Conservation (phyloP, 805 yeast species). For the Cephaloascus fragrans region DNA sequence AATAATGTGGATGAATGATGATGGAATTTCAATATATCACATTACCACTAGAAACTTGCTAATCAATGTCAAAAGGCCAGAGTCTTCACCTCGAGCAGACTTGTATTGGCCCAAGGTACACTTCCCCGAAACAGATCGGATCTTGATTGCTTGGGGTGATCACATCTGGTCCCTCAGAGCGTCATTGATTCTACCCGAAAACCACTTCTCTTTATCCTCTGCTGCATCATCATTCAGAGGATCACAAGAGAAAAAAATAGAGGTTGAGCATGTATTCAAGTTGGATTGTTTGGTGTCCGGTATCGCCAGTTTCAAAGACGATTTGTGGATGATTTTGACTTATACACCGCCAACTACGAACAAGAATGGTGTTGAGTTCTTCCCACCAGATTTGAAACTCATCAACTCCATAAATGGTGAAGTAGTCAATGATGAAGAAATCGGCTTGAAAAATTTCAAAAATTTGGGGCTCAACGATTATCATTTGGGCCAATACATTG, state of each 20-base stretch:
- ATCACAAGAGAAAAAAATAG: constrained; percentile 30
- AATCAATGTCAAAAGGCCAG: constrained; percentile 45
- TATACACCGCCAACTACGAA: constrained; percentile 29
- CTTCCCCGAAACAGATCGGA: constrained; percentile 52
- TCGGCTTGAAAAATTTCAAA: constrained; percentile 48
- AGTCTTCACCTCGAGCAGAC: constrained; percentile 55
- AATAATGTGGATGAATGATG: constrained; percentile 75
- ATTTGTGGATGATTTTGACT: constrained; percentile 52
- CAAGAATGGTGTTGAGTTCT: constrained; percentile 13
- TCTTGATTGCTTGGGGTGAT: constrained; percentile 77
- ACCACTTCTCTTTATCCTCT: constrained; percentile 36
- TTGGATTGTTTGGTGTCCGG: constrained; percentile 63
- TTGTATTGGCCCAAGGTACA: constrained; percentile 75
- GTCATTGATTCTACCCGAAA: constrained; percentile 12
- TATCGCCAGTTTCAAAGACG: constrained; percentile 64
- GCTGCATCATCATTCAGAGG: constrained; percentile 45
- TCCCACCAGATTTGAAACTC: constrained; percentile 68
- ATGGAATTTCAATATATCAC: constrained; percentile 66
- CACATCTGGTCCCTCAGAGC: constrained; percentile 63
- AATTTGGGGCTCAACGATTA: constrained; percentile 74
- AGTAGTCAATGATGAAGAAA: constrained; percentile 71
- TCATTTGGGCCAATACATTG: constrained; percentile 47
- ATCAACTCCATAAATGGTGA: constrained; percentile 57
- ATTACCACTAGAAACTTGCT: constrained; percentile 39
- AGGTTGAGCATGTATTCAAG: constrained; percentile 37